Evolutionary conservation across 176 grass and related monocot genomes (phyloP).

Genomic region (Oryza rufipogon): DNA sequence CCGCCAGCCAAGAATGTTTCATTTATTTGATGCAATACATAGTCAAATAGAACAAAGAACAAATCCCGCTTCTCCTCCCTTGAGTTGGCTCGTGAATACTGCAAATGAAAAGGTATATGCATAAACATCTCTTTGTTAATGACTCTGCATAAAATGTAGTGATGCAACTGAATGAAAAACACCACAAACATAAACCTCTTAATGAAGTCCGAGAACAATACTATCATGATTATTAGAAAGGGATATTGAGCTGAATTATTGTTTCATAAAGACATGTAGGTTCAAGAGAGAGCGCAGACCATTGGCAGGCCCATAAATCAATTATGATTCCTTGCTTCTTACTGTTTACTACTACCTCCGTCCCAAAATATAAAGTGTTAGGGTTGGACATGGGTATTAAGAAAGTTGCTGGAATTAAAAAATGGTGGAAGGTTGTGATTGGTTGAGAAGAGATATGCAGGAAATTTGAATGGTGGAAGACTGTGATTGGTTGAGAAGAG

Average conservation of each 20-base stretch:
- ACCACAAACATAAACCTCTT: constrained; percentile 17
- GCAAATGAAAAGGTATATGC: constrained; percentile 44
- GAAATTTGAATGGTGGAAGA: too few species aligned
- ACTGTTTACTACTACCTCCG: too few species aligned
- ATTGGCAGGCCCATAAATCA: neutral
- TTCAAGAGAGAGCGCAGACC: neutral
- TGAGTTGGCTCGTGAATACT: constrained; percentile 91
- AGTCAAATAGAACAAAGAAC: constrained; percentile 91
- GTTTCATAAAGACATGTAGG: constrained; percentile 10
- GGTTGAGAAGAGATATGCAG: too few species aligned
- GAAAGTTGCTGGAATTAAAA: too few species aligned
- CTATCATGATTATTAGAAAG: neutral
- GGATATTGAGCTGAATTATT: neutral
- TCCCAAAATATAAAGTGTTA: too few species aligned
- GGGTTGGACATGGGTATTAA: too few species aligned
- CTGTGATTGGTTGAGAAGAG: too few species aligned
- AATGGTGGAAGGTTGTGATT: too few species aligned
- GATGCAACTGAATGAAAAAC: neutral
- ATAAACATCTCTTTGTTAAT: constrained; percentile 32
- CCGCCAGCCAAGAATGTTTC: constrained; percentile 70
- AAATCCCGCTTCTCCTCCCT: constrained; percentile 90
- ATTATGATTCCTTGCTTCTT: neutral
- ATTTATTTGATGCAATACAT: constrained; percentile 93
- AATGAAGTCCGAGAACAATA: constrained; percentile 28
- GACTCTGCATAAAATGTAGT: constrained; percentile 19